These are phyloP conservation scores for Fonsecaea erecta DNA, from an alignment of 2,329 filamentous ascomycete genomes.

Conservation along the genomic window DNA sequence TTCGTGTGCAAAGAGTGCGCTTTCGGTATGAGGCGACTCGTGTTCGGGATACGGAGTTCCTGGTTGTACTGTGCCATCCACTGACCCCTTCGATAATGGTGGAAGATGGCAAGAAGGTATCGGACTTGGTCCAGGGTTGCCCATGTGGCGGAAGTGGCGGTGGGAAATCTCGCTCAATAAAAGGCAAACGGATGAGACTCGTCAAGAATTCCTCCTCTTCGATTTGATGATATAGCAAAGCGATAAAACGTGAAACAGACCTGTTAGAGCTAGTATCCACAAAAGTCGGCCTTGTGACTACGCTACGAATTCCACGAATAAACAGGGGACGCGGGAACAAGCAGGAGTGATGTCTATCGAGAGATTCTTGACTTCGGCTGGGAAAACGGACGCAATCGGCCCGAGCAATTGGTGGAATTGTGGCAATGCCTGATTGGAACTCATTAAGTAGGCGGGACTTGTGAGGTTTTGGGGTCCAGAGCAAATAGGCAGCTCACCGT, in stretches of 20 bases:
- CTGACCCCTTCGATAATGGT: background rate
- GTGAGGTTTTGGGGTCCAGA: background rate
- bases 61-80: background rate
- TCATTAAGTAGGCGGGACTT: background rate
- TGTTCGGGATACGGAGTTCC: background rate
- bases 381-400: background rate
- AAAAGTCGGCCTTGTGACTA: background rate
- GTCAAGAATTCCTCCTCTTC: background rate
- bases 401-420: background rate
- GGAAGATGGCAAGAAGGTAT: background rate
- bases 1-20: background rate
- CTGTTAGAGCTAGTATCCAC: conserved; percentile 8
- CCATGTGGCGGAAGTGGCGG: background rate
- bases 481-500: background rate
- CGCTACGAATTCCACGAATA: background rate
- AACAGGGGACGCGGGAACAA: background rate
- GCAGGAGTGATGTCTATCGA: background rate
- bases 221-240: conserved; percentile 8
- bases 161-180: background rate
- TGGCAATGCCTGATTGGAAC: background rate
- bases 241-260: conserved; percentile 7
- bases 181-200: background rate
- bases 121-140: background rate
- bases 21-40: background rate
- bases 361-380: background rate